Base-by-base conservation (phyloP, 495 filamentous ascomycete species). In the Pseudotulostoma volvatum region DNA sequence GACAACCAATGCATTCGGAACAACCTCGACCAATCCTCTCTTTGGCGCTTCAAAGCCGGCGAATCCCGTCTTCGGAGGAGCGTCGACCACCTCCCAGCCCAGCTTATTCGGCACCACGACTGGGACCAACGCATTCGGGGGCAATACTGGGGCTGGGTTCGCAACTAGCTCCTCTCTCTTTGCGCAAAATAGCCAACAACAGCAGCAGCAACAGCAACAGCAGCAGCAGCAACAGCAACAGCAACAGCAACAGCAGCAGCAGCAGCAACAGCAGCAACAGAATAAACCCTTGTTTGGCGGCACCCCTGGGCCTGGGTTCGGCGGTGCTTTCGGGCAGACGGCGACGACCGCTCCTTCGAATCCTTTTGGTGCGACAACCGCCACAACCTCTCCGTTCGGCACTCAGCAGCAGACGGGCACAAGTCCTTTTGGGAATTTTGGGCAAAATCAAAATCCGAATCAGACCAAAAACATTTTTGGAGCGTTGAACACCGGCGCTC, bases 1-100 rank as follows among this genome's bases (percentile, higher is more conserved):
- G 41, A 62, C 70, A 1, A 52, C 73, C 14, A 28, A 71, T 34
- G 63, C 60, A 15, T 81, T 83, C 51, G 78, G 77, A 9, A 54
- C 65, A 14, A 61, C 54, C 43, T 41, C 52, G 7, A 44, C 52
- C 18, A 64, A 59, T 35, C 54, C 61, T 15, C 44, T 61, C 36
- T 68, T 68, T 40, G 56, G 57, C 18, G 55, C 52, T 4, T 28
- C 46, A 19, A 64, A 63, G 37, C 62, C 62, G 41, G 47, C 60
- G 38, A 58, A 44, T 34, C 53, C 57, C 15, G 30, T 66, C 37
- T 67, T 67, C 44, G 61, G 54, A 38, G 42, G 36, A 9, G 40
- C 45, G 31, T 39, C 47, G n/a, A 46, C 36, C 9, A 44, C 52
- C 11, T 43, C 60, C 4, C 44, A 50, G n/a, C 43, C 52, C 13